Evolutionary conservation across 2,329 filamentous ascomycete species (phyloP).

Genomic region (Teratosphaeria zuluensis): DNA sequence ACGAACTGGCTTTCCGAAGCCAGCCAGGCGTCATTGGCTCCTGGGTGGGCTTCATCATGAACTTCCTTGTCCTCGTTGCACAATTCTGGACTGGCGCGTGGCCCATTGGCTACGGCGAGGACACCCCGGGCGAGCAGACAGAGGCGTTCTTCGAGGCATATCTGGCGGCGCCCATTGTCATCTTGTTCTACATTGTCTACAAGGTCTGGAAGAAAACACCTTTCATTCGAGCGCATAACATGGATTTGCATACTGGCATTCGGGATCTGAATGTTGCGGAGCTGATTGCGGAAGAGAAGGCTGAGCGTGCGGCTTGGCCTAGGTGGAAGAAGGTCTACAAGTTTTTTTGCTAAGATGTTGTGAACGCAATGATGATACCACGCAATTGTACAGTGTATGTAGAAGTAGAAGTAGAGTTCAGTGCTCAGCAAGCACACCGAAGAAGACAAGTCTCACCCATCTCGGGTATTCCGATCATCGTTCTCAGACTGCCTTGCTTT

Average conservation of each 20-base stretch:
- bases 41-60: slow-evolving; percentile 68
- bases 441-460: background rate
- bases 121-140: slow-evolving; percentile 27
- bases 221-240: slow-evolving; percentile 58
- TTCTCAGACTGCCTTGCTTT: too few relatives aligned
- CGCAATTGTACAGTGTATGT: background rate
- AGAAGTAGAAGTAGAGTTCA: background rate
- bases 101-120: slow-evolving; percentile 45
- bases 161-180: slow-evolving; percentile 27
- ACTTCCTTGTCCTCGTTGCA: slow-evolving; percentile 63
- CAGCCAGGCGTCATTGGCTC: slow-evolving; percentile 73
- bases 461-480: too few relatives aligned
- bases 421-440: background rate
- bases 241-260: slow-evolving; percentile 80
- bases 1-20: slow-evolving; percentile 71
- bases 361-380: background rate
- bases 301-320: slow-evolving; percentile 52
- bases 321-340: slow-evolving; percentile 42
- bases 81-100: slow-evolving; percentile 74
- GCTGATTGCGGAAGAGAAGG: slow-evolving; percentile 67
- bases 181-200: slow-evolving; percentile 46
- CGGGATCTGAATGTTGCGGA: slow-evolving; percentile 74
- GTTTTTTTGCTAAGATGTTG: slow-evolving; percentile 32
- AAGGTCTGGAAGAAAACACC: slow-evolving; percentile 65
- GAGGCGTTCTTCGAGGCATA: slow-evolving; percentile 24